Percentiles rank a stretch among this genome's conserved stretches.
Conservation (phyloP, 495 filamentous ascomycete genomes). For the Aspergillus olivimuriae region DNA sequence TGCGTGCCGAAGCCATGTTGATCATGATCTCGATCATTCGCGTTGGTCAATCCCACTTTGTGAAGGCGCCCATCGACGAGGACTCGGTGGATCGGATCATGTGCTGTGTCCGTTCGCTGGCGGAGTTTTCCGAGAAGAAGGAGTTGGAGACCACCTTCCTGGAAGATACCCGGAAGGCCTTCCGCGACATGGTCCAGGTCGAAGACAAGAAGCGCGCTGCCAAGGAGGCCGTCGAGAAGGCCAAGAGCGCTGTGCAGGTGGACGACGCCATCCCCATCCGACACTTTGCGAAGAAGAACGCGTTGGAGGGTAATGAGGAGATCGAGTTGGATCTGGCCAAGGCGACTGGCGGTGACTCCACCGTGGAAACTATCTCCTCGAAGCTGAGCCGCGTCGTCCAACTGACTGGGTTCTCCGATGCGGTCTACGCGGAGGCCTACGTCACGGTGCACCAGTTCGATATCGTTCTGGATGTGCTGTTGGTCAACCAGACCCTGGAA, state of each 20-base stretch:
- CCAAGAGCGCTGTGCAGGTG: constrained; percentile 89
- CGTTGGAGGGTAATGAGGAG: constrained; percentile 75
- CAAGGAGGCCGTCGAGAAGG: constrained; percentile 84
- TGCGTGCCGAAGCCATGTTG: constrained; percentile 95
- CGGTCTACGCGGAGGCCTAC: constrained; percentile 97
- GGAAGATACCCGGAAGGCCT: constrained; percentile 92
- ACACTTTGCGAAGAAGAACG: constrained; percentile 87
- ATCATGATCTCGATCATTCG: constrained; percentile 99
- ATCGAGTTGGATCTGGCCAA: constrained; percentile 87
- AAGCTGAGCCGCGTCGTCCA: constrained; percentile 96
- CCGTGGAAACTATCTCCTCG: constrained; percentile 77
- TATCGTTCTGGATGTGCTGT: constrained; percentile 91
- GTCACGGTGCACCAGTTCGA: constrained; percentile 99
- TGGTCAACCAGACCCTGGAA: constrained; percentile 96
- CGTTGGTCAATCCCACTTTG: constrained; percentile 95
- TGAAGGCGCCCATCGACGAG: constrained; percentile 95
- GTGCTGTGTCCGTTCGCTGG: constrained; percentile 88
- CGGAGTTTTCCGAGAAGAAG: constrained; percentile 84
- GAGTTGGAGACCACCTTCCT: constrained; percentile 89
- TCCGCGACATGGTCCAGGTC: constrained; percentile 95
- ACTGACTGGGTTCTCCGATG: constrained; percentile 96
- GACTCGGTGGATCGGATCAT: constrained; percentile 97
- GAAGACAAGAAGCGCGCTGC: constrained; percentile 95
- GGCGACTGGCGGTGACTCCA: constrained; percentile 84
- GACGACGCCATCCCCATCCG: constrained; percentile 91